These are phyloP conservation scores for Solanum etuberosum DNA, from an alignment of 257 asterid species.

Conservation along the genomic window DNA sequence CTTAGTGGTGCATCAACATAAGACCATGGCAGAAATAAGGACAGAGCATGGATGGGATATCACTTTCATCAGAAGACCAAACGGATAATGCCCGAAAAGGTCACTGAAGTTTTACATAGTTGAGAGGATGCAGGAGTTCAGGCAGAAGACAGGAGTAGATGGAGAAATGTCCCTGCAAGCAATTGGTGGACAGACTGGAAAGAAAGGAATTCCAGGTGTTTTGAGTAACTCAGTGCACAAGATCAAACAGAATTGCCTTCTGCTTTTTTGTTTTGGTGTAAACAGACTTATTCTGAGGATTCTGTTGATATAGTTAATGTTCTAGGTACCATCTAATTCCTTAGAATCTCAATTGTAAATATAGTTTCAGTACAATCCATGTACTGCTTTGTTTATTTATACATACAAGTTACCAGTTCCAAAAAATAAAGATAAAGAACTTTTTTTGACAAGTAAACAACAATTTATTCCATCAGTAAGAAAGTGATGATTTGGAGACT, in stretches of 20 bases:
- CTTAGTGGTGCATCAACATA: not conserved
- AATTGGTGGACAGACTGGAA: not conserved
- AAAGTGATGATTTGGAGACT: not conserved
- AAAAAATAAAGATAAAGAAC: not conserved
- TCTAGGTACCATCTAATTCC: not conserved
- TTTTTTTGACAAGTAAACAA: not conserved
- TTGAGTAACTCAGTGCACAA: not conserved
- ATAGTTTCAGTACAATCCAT: not conserved
- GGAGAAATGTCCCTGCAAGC: not conserved
- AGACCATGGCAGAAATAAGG: not conserved
- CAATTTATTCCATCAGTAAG: not conserved
- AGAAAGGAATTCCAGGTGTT: not conserved
- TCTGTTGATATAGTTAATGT: not conserved
- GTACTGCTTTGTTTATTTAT: not conserved
- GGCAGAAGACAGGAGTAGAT: not conserved
- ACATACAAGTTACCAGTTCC: not conserved
- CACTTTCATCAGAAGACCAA: not conserved
- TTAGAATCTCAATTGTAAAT: not conserved
- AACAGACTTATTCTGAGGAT: not conserved
- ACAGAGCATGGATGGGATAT: not conserved
- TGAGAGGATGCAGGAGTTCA: not conserved
- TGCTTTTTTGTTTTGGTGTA: not conserved
- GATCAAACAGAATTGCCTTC: not conserved
- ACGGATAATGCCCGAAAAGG: not conserved
- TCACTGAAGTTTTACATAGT: not conserved